Evolutionary conservation across 495 filamentous ascomycete genomes (phyloP).

Genomic region (Podospora appendiculata): DNA sequence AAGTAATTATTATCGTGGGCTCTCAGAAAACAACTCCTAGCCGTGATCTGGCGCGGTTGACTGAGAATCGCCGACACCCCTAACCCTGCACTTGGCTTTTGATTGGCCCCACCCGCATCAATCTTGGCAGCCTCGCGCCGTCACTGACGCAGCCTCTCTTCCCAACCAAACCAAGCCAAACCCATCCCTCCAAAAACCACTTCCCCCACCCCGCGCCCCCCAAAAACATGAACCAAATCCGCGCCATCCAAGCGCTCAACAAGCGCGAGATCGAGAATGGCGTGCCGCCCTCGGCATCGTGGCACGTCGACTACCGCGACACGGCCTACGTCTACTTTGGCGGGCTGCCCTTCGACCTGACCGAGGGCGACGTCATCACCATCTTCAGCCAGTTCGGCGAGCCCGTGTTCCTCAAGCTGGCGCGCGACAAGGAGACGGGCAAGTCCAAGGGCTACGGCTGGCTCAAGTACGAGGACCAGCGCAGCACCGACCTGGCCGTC

Average conservation of each 20-base stretch:
- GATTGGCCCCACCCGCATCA: neutral
- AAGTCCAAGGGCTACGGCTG: slow-evolving; percentile 91
- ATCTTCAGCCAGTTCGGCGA: slow-evolving; percentile 98
- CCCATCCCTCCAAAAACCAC: slow-evolving; percentile 4
- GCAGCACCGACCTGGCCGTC: slow-evolving; percentile 89
- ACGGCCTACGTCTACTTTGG: slow-evolving; percentile 96
- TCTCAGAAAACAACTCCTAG: no score
- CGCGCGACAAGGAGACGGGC: slow-evolving; percentile 91
- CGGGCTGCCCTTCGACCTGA: slow-evolving; percentile 86
- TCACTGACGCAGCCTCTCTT: neutral
- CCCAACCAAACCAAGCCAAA: neutral
- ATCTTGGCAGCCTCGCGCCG: neutral
- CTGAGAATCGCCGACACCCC: no score
- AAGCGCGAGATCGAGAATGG: slow-evolving; percentile 89
- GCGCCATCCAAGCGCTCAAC: slow-evolving; percentile 86
- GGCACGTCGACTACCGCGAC: slow-evolving; percentile 96
- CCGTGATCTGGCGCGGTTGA: no score
- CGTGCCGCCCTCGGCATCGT: slow-evolving; percentile 76
- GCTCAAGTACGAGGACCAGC: slow-evolving; percentile 97
- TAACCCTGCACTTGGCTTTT: neutral
- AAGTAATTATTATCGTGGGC: no score
- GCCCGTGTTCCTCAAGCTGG: slow-evolving; percentile 81
- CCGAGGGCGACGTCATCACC: slow-evolving; percentile 90
- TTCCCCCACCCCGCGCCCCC: neutral
- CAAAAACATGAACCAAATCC: slow-evolving; percentile 76